Evolutionary conservation across 2,329 filamentous ascomycete species (phyloP).

Genomic region (Hawksworthiomyces lignivorus): DNA sequence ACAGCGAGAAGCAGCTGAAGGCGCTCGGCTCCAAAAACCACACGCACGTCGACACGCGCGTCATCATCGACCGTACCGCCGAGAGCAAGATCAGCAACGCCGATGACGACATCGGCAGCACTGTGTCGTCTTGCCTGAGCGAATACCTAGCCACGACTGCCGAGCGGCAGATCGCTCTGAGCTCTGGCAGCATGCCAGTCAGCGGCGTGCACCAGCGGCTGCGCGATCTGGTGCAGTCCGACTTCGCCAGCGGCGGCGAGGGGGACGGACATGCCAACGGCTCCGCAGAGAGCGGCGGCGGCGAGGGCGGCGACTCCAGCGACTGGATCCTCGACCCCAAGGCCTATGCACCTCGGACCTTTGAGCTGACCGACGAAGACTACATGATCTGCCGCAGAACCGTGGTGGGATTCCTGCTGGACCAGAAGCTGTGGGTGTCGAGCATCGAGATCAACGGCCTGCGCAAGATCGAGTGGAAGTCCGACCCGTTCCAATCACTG

Average conservation of each 20-base stretch:
- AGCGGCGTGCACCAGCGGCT: constrained; percentile 5
- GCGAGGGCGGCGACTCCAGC: background rate
- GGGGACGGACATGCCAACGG: background rate
- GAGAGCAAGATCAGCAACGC: constrained; percentile 5
- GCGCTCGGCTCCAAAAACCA: background rate
- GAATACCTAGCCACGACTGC: constrained; percentile 1
- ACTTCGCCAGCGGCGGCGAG: background rate
- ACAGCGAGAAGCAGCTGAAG: constrained; percentile 3
- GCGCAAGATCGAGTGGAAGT: constrained; percentile 3
- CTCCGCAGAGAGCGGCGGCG: too few species aligned
- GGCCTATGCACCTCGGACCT: background rate
- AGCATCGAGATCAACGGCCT: constrained; percentile 2
- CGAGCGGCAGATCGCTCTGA: constrained; percentile 1
- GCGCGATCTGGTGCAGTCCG: constrained; percentile 2
- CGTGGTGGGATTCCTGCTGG: constrained; percentile 5
- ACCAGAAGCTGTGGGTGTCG: constrained; percentile 4
- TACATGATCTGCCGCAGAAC: constrained; percentile 3
- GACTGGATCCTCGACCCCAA: constrained; percentile 5
- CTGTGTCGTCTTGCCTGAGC: background rate
- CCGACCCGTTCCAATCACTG: constrained; percentile 3
- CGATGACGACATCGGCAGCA: constrained; percentile 1
- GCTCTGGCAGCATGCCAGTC: background rate
- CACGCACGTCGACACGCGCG: background rate
- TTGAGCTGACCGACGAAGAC: constrained; percentile 5
- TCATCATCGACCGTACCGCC: constrained; percentile 6